Evolutionary conservation across 192 early-diverging fungal genomes (phyloP).

Genomic region (Mortierella claussenii): DNA sequence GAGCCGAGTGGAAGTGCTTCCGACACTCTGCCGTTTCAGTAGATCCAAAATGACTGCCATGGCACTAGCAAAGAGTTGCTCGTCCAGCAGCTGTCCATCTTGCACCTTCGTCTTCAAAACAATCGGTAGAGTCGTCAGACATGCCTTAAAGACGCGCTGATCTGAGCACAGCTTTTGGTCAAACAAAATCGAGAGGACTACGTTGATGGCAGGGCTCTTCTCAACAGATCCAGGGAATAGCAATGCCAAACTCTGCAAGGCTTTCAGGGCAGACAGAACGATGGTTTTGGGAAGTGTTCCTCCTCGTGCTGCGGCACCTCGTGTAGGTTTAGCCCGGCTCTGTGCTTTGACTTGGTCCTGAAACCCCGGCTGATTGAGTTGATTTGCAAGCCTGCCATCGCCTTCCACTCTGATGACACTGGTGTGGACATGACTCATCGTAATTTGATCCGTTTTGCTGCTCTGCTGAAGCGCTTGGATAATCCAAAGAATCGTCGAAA

Average conservation of each 20-base stretch:
- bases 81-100: conserved; percentile 37
- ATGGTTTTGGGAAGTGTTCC: conserved; percentile 43
- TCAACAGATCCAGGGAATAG: conserved; percentile 26
- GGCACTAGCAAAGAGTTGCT: conserved; percentile 29
- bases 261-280: conserved; percentile 38
- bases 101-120: conserved; percentile 46
- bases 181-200: conserved; percentile 31
- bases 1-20: conserved; percentile 26
- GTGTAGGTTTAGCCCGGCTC: conserved; percentile 12
- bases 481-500: conserved; percentile 39
- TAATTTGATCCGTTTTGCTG: neutral
- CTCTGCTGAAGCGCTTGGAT: conserved; percentile 34
- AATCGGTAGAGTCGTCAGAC: conserved; percentile 36
- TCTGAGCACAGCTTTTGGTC: conserved; percentile 37
- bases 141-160: conserved; percentile 48
- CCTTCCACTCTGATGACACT: conserved; percentile 11
- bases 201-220: conserved; percentile 26
- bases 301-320: conserved; percentile 19
- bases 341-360: conserved; percentile 13
- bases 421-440: neutral
- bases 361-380: conserved; percentile 27
- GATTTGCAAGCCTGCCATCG: conserved; percentile 4
- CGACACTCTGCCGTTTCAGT: conserved; percentile 5
- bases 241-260: conserved; percentile 34
- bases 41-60: conserved; percentile 38